Conservation (phyloP, 768 basidiomycete species). For the Rhizopogon rudus region DNA sequence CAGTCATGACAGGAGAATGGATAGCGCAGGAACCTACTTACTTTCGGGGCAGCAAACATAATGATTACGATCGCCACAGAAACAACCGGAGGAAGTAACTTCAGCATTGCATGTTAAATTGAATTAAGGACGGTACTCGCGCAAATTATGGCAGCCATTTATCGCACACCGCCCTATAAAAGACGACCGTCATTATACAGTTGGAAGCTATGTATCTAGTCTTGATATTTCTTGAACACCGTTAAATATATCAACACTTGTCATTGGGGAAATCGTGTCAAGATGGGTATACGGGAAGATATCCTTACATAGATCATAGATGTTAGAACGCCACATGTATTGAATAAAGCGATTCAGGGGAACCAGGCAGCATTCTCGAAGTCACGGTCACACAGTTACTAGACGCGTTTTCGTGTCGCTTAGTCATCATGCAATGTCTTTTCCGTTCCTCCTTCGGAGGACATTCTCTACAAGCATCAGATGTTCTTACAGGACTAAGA, state of each 20-base stretch:
- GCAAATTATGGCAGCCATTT: background rate
- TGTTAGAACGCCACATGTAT: background rate
- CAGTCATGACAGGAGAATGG: background rate
- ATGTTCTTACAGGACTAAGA: background rate
- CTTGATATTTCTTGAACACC: background rate
- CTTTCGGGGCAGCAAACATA: background rate
- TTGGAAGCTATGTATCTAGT: background rate
- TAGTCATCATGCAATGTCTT: conserved; percentile 4
- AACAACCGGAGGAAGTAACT: background rate
- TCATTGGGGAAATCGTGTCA: background rate
- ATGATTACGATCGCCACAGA: background rate
- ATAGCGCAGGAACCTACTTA: background rate
- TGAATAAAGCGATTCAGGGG: too few species aligned
- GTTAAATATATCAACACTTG: background rate
- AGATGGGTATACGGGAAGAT: background rate
- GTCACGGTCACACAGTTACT: too few species aligned
- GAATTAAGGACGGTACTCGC: background rate
- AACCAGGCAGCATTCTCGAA: background rate
- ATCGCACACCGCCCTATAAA: background rate
- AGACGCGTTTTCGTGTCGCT: background rate
- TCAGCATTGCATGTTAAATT: background rate
- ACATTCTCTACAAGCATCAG: conserved; percentile 13
- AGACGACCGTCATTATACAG: background rate
- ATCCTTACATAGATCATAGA: background rate
- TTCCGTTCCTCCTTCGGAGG: conserved; percentile 10